Percentiles rank a stretch among this genome's conserved stretches.
phyloP scores from a whole-genome alignment of 1,284 basidiomycete genomes.

The Cutaneotrichosporon cutaneum region DNA sequence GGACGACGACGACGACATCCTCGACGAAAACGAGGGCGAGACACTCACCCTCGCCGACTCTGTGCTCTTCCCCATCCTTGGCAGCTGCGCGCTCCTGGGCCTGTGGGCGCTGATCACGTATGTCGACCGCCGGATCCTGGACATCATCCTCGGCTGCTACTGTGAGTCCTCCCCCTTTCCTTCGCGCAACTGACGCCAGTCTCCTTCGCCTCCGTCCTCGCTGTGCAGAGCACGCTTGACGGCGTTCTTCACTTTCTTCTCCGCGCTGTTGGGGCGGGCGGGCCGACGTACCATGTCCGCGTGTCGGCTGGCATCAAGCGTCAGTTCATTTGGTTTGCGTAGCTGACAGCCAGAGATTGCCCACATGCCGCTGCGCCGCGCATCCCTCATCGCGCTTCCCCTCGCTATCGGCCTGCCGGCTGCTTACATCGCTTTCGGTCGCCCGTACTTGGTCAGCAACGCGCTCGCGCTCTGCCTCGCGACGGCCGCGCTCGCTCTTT shows the following conservation, averaged over 20 bases:
- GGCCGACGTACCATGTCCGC: slow-evolving; percentile 45
- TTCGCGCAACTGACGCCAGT: slow-evolving; percentile 66
- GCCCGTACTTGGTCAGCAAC: slow-evolving; percentile 74
- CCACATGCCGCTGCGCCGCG: slow-evolving; percentile 48
- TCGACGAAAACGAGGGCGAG: slow-evolving; percentile 44
- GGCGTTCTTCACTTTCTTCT: slow-evolving; percentile 33
- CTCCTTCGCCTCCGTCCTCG: slow-evolving; percentile 46
- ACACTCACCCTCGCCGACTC: slow-evolving; percentile 46
- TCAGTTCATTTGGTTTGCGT: slow-evolving; percentile 34
- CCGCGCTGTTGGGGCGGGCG: slow-evolving; percentile 24
- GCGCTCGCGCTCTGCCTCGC: slow-evolving; percentile 74
- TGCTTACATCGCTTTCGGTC: slow-evolving; percentile 63
- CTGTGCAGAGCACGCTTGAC: slow-evolving; percentile 47
- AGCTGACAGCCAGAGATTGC: slow-evolving; percentile 43
- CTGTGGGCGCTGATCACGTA: slow-evolving; percentile 57
- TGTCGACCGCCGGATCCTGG: slow-evolving; percentile 74
- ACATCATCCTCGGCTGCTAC: slow-evolving; percentile 48
- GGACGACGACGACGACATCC: slow-evolving; percentile 40
- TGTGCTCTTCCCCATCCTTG: slow-evolving; percentile 48
- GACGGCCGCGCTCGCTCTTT: slow-evolving; percentile 73
- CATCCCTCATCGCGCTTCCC: slow-evolving; percentile 64
- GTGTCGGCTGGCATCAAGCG: slow-evolving; percentile 46
- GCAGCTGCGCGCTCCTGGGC: slow-evolving; percentile 42
- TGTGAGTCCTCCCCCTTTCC: slow-evolving; percentile 48
- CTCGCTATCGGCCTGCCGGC: slow-evolving; percentile 66